A percentile compares a stretch with the other conserved stretches of the same genome.
Conservation (phyloP, 352 stramenopile genomes). For the Pythium grandisporangium region DNA sequence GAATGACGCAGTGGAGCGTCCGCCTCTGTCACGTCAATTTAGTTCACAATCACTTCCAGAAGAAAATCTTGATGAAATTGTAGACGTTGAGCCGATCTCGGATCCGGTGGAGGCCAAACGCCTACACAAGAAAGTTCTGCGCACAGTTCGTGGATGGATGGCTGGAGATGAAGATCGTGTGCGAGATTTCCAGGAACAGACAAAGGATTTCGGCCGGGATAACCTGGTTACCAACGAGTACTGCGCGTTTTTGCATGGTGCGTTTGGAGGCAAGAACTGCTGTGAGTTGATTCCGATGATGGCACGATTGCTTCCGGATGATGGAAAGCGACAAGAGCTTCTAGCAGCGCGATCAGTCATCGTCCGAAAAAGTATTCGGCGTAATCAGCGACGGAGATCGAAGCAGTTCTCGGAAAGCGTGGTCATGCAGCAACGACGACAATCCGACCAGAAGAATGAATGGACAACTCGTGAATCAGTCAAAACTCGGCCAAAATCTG, state of each 20-base stretch:
- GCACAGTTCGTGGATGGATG: conserved; percentile 52
- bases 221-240: conserved; percentile 68
- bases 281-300: conserved; percentile 69
- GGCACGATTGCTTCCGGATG: conserved; percentile 56
- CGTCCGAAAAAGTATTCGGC: conserved; percentile 42
- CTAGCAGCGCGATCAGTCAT: conserved; percentile 54
- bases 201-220: conserved; percentile 61
- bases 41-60: conserved; percentile 19
- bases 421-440: conserved; percentile 45
- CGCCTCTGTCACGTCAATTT: background rate
- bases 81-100: conserved; percentile 37
- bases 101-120: conserved; percentile 55
- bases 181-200: conserved; percentile 72
- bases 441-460: conserved; percentile 6
- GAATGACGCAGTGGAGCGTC: background rate
- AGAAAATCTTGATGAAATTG: conserved; percentile 42
- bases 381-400: conserved; percentile 54
- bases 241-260: conserved; percentile 62
- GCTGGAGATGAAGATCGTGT: conserved; percentile 60
- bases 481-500: conserved; percentile 12
- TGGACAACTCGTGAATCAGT: conserved; percentile 2
- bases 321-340: conserved; percentile 48
- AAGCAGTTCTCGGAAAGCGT: conserved; percentile 78
- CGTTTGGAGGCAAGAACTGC: conserved; percentile 55
- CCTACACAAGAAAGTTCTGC: conserved; percentile 65